Conservation (phyloP, 371 early-diverging fungal species). For the Batrachochytrium dendrobatidis region DNA sequence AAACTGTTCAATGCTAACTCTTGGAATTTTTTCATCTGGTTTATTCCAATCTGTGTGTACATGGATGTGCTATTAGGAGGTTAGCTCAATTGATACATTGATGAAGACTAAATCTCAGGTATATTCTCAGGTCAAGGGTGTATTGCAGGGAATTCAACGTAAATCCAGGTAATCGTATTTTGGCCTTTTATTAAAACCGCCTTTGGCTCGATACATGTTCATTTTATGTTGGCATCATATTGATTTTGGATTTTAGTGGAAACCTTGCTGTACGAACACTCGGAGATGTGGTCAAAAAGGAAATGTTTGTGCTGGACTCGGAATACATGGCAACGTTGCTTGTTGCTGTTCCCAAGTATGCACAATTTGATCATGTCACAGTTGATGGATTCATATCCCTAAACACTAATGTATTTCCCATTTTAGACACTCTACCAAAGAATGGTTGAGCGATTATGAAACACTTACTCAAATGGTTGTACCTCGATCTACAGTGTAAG, state of each 20-base stretch:
- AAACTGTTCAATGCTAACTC: not conserved
- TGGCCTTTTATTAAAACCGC: not conserved
- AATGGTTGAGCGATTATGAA: slow-evolving; percentile 83
- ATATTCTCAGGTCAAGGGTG: slow-evolving; percentile 75
- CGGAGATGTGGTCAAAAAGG: slow-evolving; percentile 81
- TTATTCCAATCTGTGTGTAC: not conserved
- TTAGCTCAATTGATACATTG: slow-evolving; percentile 69
- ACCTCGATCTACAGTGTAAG: slow-evolving; percentile 85
- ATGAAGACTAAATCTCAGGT: slow-evolving; percentile 80
- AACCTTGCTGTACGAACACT: slow-evolving; percentile 82
- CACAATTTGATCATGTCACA: not conserved
- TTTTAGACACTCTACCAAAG: slow-evolving; percentile 56
- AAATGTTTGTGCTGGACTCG: slow-evolving; percentile 82
- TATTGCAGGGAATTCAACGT: slow-evolving; percentile 68
- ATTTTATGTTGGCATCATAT: not conserved
- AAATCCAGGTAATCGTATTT: slow-evolving; percentile 38
- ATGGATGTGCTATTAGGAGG: slow-evolving; percentile 50
- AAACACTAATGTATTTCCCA: no score
- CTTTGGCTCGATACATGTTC: not conserved
- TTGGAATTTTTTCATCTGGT: not conserved
- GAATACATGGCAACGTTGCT: slow-evolving; percentile 86
- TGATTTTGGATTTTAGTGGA: slow-evolving; percentile 52
- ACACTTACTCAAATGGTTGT: slow-evolving; percentile 87
- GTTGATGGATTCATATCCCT: no score
- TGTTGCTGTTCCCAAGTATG: slow-evolving; percentile 90